phyloP scores from a whole-genome alignment of 805 yeast species.

The Candida schatavii region DNA sequence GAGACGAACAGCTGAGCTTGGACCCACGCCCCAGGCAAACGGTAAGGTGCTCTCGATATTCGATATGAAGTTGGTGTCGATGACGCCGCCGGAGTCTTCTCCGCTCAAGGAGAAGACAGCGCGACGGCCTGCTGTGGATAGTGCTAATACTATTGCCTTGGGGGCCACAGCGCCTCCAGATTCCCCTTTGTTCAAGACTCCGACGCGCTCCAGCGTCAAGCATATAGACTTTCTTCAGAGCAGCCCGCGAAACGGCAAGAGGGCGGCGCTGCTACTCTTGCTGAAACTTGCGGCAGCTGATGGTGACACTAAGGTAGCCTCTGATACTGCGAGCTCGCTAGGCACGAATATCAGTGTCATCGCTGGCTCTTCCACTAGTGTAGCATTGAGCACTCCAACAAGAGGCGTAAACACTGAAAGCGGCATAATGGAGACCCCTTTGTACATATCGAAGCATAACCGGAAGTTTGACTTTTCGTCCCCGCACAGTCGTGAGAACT shows the following conservation, averaged over 20 bases:
- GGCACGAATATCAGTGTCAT: not conserved
- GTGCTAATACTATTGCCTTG: not conserved
- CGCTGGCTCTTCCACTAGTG: not conserved
- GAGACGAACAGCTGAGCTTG: constrained; percentile 32
- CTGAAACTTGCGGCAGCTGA: too few relatives aligned
- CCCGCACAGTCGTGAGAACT: not conserved
- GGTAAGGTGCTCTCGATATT: constrained; percentile 75
- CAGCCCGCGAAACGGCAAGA: not conserved
- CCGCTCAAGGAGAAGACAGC: constrained; percentile 25
- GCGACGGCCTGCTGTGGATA: not conserved
- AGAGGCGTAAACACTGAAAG: not conserved
- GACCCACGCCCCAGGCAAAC: constrained; percentile 85
- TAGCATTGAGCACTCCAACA: not conserved
- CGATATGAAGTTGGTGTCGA: constrained; percentile 41
- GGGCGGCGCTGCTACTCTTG: too few relatives aligned
- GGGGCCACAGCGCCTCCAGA: not conserved
- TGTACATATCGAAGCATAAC: constrained; percentile 19
- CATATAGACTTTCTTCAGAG: constrained; percentile 10
- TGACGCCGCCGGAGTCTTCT: constrained; percentile 43
- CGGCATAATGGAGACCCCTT: constrained; percentile 19
- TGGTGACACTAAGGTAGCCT: not conserved
- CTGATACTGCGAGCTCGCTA: not conserved
- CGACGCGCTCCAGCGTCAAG: constrained; percentile 22
- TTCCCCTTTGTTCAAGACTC: constrained; percentile 28
- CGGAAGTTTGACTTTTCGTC: constrained; percentile 12